These are phyloP conservation scores for Cystobasidium slooffiae DNA, from an alignment of 1,284 basidiomycete genomes.

Conservation along the genomic window DNA sequence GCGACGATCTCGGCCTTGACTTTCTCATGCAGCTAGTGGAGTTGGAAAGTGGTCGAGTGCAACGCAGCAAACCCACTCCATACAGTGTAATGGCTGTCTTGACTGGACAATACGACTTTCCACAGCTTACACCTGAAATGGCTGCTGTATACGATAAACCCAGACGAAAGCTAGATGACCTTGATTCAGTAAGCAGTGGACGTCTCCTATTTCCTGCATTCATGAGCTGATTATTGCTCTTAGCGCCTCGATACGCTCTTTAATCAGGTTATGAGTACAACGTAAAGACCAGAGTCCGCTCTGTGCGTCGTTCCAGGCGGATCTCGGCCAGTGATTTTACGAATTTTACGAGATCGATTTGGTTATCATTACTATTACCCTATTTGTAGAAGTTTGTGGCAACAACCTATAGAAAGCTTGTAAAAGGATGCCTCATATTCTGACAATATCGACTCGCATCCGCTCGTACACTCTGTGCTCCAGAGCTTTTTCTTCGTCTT, in stretches of 20 bases:
- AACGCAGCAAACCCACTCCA: neutral
- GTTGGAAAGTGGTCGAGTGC: slow-evolving; percentile 4
- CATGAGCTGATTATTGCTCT: neutral
- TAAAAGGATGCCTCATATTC: slow-evolving; percentile 7
- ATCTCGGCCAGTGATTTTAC: neutral
- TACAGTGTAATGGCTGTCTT: neutral
- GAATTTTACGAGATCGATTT: neutral
- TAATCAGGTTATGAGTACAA: neutral
- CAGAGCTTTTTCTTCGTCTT: slow-evolving; percentile 43
- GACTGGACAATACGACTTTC: neutral
- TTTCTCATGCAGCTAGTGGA: slow-evolving; percentile 32
- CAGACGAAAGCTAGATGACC: slow-evolving; percentile 13
- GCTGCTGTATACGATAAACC: slow-evolving; percentile 14
- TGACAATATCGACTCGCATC: slow-evolving; percentile 41
- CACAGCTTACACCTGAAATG: neutral
- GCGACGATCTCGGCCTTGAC: slow-evolving; percentile 33
- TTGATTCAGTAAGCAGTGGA: slow-evolving; percentile 10
- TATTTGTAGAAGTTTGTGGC: neutral
- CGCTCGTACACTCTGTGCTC: slow-evolving; percentile 44
- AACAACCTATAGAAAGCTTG: neutral
- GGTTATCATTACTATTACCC: neutral
- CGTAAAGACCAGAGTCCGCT: neutral
- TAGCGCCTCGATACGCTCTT: slow-evolving; percentile 33
- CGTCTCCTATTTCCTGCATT: neutral
- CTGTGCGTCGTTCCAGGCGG: neutral